Conservation (phyloP, 768 basidiomycete genomes). For the Serendipita indica region DNA sequence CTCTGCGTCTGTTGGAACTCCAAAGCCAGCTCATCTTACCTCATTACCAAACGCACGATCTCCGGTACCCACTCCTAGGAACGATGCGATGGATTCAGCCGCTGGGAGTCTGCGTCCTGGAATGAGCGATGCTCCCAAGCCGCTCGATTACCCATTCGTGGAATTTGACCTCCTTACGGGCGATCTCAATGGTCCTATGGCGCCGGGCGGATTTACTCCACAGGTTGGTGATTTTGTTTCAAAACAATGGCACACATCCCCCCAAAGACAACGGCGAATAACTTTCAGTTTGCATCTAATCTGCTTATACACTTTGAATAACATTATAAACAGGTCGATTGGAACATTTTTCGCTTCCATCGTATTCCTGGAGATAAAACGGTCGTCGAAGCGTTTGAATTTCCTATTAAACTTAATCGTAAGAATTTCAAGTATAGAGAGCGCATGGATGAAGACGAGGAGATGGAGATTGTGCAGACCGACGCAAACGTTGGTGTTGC, state of each 20-base stretch:
- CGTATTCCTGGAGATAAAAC: conserved; percentile 8
- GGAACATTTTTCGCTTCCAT: conserved; percentile 8
- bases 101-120: background rate
- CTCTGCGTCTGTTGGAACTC: background rate
- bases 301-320: background rate
- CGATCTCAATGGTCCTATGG: background rate
- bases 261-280: background rate
- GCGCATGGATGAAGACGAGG: conserved; percentile 3
- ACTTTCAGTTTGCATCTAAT: background rate
- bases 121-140: background rate
- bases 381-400: background rate
- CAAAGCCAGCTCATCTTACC: background rate
- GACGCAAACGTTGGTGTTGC: background rate
- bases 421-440: conserved; percentile 7
- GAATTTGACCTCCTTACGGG: conserved; percentile 6
- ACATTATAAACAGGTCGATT: conserved; percentile 7
- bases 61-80: background rate
- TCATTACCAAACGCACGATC: background rate
- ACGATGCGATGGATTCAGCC: too few relatives aligned
- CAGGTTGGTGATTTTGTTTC: background rate
- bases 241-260: background rate
- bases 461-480: background rate
- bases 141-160: background rate
- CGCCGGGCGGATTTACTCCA: background rate
- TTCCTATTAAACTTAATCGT: conserved; percentile 5